phyloP scores from a whole-genome alignment of 2,329 filamentous ascomycete species.

The Fusarium sp. region DNA sequence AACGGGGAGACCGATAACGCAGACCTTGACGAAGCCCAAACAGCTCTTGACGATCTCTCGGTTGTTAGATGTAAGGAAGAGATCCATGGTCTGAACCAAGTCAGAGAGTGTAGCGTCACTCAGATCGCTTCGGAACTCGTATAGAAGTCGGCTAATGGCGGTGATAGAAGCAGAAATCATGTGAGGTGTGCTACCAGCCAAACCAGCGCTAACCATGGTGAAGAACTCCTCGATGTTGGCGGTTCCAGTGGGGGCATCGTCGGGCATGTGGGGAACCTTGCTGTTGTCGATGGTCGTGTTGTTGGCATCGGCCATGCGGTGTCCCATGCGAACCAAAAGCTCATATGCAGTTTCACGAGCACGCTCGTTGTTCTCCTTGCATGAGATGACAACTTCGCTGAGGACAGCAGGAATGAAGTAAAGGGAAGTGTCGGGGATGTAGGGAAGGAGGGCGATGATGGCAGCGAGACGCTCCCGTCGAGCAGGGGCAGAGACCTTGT shows the following conservation, averaged over 20 bases:
- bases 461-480: slow-evolving; percentile 87
- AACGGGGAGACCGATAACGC: slow-evolving; percentile 84
- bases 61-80: slow-evolving; percentile 96
- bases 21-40: slow-evolving; percentile 96
- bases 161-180: slow-evolving; percentile 99
- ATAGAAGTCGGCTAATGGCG: slow-evolving; percentile 90
- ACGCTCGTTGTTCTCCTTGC: slow-evolving; percentile 98
- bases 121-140: slow-evolving; percentile 83
- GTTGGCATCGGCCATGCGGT: slow-evolving; percentile 75
- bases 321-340: slow-evolving; percentile 87
- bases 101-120: slow-evolving; percentile 79
- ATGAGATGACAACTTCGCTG: slow-evolving; percentile 93
- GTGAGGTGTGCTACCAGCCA: slow-evolving; percentile 91
- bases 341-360: slow-evolving; percentile 91
- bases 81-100: slow-evolving; percentile 92
- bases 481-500: slow-evolving; percentile 88
- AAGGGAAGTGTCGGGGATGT: slow-evolving; percentile 80
- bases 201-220: slow-evolving; percentile 96
- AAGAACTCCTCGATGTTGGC: slow-evolving; percentile 95
- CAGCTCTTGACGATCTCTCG: slow-evolving; percentile 96
- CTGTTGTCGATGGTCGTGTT: slow-evolving; percentile 84
- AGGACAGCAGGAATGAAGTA: slow-evolving; percentile 94
- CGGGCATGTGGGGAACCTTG: slow-evolving; percentile 87
- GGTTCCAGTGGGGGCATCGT: slow-evolving; percentile 78
- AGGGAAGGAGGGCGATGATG: slow-evolving; percentile 81